Percentiles rank a stretch among this genome's conserved stretches.
Conservation (phyloP, 1,284 basidiomycete genomes). For the Baeospora myosura region DNA sequence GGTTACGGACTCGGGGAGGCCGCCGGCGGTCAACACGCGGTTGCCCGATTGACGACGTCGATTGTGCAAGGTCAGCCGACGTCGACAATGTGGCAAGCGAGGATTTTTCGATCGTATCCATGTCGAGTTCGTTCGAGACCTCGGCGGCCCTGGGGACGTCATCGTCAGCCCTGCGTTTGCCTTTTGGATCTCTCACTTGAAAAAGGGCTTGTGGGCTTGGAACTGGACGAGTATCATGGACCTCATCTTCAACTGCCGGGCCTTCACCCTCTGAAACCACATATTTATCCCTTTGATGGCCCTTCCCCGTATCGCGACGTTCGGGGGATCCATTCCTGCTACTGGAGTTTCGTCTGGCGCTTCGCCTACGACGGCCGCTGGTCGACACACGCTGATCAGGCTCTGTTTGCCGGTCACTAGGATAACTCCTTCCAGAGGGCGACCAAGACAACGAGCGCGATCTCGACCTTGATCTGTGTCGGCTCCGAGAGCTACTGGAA, state of each 20-base stretch:
- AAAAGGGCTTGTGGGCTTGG: neutral
- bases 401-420: neutral
- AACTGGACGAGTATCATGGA: neutral
- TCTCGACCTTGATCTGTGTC: slow-evolving; percentile 11
- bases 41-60: neutral
- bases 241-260: neutral
- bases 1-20: slow-evolving; percentile 2
- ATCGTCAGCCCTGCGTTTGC: neutral
- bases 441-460: slow-evolving; percentile 16
- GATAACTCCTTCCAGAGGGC: slow-evolving; percentile 12
- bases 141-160: neutral
- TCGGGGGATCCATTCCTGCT: neutral
- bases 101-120: too few species aligned
- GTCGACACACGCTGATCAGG: slow-evolving; percentile 1
- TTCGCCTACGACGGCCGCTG: neutral
- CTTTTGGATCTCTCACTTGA: neutral
- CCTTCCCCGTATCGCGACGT: neutral
- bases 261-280: neutral
- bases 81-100: too few species aligned
- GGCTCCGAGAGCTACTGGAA: neutral
- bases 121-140: too few species aligned
- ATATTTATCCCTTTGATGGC: neutral
- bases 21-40: neutral
- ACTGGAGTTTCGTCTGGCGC: neutral
- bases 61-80: neutral